A percentile compares a stretch with the other conserved stretches of the same genome.
Conservation (phyloP, 495 filamentous ascomycete genomes). For the Hyaloscypha variabilis region DNA sequence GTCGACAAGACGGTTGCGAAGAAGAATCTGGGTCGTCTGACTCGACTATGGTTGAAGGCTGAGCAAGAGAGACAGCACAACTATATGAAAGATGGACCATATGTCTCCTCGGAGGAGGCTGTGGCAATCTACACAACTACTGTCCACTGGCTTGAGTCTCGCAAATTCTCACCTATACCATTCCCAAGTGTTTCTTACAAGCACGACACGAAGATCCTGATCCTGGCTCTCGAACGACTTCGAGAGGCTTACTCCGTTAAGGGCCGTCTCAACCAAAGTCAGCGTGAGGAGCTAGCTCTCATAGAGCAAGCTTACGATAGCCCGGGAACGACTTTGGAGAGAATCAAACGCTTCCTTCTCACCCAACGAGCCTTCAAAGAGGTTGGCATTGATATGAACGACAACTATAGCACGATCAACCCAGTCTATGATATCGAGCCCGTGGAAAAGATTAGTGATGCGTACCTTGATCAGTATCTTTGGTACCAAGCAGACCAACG, state of each 20-base stretch:
- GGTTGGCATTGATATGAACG: slow-evolving; percentile 99
- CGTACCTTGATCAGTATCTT: slow-evolving; percentile 97
- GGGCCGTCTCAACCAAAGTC: slow-evolving; percentile 94
- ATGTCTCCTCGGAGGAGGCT: slow-evolving; percentile 97
- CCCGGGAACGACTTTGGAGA: slow-evolving; percentile 90
- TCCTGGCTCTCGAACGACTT: slow-evolving; percentile 90
- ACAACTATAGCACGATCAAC: slow-evolving; percentile 99
- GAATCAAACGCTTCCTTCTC: slow-evolving; percentile 97
- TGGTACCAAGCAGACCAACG: slow-evolving; percentile 99
- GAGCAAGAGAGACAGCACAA: slow-evolving; percentile 99
- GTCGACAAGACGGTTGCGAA: slow-evolving; percentile 99
- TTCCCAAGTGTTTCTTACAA: slow-evolving; percentile 99
- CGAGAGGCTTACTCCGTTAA: slow-evolving; percentile 98
- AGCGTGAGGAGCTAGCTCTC: slow-evolving; percentile 93
- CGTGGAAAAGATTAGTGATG: slow-evolving; percentile 99
- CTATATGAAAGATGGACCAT: slow-evolving; percentile 99
- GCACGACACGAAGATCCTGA: slow-evolving; percentile 99
- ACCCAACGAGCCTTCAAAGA: slow-evolving; percentile 99
- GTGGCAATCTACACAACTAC: slow-evolving; percentile 99
- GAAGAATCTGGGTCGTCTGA: slow-evolving; percentile 97
- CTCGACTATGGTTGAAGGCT: slow-evolving; percentile 95
- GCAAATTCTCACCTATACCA: slow-evolving; percentile 97
- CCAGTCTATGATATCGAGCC: slow-evolving; percentile 99
- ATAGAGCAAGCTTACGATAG: slow-evolving; percentile 99
- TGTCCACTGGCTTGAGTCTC: slow-evolving; percentile 97